Base-by-base conservation (phyloP, 352 stramenopile genomes). In the Phytophthora megakarya region DNA sequence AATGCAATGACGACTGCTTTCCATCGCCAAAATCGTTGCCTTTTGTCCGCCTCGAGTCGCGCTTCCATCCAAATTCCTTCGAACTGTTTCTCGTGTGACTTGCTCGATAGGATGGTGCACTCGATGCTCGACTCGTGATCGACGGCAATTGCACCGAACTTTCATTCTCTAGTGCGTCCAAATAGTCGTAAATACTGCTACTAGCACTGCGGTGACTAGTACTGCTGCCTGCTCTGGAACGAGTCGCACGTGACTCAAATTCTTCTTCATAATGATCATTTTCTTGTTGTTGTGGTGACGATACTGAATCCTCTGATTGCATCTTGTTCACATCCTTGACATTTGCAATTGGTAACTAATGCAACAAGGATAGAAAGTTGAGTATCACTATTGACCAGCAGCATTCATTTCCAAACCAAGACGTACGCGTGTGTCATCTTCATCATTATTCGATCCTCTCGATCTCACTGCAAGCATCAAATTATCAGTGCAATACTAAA, bases 181-280 rank as follows among this genome's bases (percentile, higher is more conserved):
- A 56, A 63, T 90, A 94, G 56, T 91, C 85, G 51, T 94, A 94
- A 51, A 94, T 90, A 49, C 76, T 88, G 42, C 52, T 68, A 13
- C 23, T 72, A 57, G 61, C 15, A 37, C 67, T 49, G 15, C 62
- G 28, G 23, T 67, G 37, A 26, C 60, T 61, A 30, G 47, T 16
- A 43, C 2, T 63, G 25, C 56, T 67, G 9, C 39, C 59, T 38
- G 71, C 32, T 42, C 38, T 52, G 1, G 76, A 81, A n/a, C 66
- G 59, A 4, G 62, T 63, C 1, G 51, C 40, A 25, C 64, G 59
- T n/a, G 65, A 76, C 21, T 72, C 68, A 4, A 63, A 54, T 30
- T 84, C 67, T 6, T 63, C 58, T 16, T 63, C 33, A 3, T 49
- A 40, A 6, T 80, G 38, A 28, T 60, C 39, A 13, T 72, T 39